phyloP scores from a whole-genome alignment of 1,139 yeast species.

The Sporopachydermia cereana region DNA sequence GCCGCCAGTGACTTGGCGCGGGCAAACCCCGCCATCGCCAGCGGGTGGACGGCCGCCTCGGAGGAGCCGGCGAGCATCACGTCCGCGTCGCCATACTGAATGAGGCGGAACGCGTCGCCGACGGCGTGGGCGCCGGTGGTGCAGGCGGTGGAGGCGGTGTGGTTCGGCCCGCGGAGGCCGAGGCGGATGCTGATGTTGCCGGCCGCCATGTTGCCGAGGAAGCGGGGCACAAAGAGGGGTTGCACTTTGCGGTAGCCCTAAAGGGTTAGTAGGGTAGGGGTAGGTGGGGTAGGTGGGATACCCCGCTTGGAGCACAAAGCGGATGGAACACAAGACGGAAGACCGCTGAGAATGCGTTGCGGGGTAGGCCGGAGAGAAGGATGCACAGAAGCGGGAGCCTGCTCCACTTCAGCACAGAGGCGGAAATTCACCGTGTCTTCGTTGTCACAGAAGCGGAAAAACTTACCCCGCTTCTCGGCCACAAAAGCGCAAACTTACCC shows the following conservation, averaged over 20 bases:
- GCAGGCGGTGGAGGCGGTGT: conserved; percentile 88
- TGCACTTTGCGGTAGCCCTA: conserved; percentile 62
- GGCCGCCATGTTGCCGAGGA: conserved; percentile 88
- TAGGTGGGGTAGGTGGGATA: too few relatives aligned
- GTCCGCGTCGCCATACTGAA: conserved; percentile 68
- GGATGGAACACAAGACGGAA: too few relatives aligned
- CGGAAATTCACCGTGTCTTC: too few relatives aligned
- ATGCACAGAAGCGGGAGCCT: too few relatives aligned
- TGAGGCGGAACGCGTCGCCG: conserved; percentile 84
- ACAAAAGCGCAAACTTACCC: too few relatives aligned
- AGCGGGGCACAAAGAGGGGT: conserved; percentile 76
- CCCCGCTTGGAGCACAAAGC: too few relatives aligned
- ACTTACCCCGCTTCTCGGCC: too few relatives aligned
- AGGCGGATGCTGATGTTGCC: conserved; percentile 78
- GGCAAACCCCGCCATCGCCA: conserved; percentile 85
- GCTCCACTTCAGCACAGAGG: too few relatives aligned
- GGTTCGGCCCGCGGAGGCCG: conserved; percentile 75
- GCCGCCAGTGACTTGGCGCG: conserved; percentile 76
- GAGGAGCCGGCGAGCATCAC: conserved; percentile 90
- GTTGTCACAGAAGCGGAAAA: too few relatives aligned
- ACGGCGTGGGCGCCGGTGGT: conserved; percentile 92
- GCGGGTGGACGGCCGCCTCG: conserved; percentile 79
- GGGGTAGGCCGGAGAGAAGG: too few relatives aligned
- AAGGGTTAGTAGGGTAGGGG: neutral
- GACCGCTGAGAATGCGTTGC: too few relatives aligned